phyloP scores from a whole-genome alignment of 2,329 filamentous ascomycete species.

The Aspergillus eucalypticola region DNA sequence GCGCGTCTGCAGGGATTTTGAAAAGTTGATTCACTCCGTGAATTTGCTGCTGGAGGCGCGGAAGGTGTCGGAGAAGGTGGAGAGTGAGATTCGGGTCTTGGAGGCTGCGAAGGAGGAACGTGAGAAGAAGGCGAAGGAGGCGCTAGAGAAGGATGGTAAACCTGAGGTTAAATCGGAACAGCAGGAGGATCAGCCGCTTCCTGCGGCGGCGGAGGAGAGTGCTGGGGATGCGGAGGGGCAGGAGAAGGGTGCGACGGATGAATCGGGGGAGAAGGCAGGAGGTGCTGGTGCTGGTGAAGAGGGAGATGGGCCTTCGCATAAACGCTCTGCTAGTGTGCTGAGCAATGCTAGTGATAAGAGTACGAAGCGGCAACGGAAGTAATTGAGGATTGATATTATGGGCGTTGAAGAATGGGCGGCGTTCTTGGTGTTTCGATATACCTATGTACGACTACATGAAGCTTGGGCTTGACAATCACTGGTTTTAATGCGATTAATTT shows the following conservation, averaged over 20 bases:
- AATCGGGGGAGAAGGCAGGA: not conserved
- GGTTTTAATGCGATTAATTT: not conserved
- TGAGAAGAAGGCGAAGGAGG: conserved; percentile 37
- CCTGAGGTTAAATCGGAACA: conserved; percentile 39
- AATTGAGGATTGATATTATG: conserved; percentile 5
- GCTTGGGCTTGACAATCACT: conserved; percentile 12
- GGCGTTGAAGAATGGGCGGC: conserved; percentile 5
- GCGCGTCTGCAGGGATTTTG: conserved; percentile 52
- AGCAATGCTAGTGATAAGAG: conserved; percentile 67
- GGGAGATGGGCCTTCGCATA: conserved; percentile 50
- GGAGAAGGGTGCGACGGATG: not conserved
- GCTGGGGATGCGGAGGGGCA: conserved; percentile 21
- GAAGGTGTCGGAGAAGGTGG: conserved; percentile 50
- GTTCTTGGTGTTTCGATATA: conserved; percentile 24
- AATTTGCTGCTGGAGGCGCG: conserved; percentile 50
- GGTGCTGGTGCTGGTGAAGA: conserved; percentile 21
- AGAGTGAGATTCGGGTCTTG: conserved; percentile 50
- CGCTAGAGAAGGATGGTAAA: conserved; percentile 27
- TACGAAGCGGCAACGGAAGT: conserved; percentile 52
- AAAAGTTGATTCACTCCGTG: conserved; percentile 49
- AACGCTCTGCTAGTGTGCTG: conserved; percentile 80
- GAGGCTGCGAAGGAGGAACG: conserved; percentile 45
- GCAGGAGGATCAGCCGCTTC: conserved; percentile 30
- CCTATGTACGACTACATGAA: conserved; percentile 38
- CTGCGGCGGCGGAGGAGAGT: conserved; percentile 5